phyloP scores from a whole-genome alignment of 1,139 yeast genomes.

The Nakaseomyces bracarensis region DNA sequence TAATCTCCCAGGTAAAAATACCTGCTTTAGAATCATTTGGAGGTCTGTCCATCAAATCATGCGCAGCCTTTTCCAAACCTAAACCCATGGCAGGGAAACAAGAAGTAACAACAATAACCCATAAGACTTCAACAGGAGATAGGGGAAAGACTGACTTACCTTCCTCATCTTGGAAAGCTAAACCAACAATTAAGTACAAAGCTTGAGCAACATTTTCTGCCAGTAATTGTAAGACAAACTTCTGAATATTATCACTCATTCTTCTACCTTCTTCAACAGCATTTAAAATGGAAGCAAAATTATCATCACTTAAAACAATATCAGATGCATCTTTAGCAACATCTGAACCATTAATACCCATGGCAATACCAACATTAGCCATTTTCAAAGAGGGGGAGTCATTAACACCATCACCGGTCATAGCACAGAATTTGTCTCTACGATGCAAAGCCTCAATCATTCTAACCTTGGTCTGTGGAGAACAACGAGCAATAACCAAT shows the following conservation, averaged over 20 bases:
- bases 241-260: constrained; percentile 87
- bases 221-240: constrained; percentile 85
- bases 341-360: constrained; percentile 96
- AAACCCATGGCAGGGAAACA: constrained; percentile 98
- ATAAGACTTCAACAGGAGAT: constrained; percentile 94
- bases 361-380: constrained; percentile 95
- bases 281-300: constrained; percentile 81
- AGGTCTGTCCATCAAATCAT: constrained; percentile 89
- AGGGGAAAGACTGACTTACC: constrained; percentile 68
- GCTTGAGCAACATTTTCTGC: constrained; percentile 92
- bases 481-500: constrained; percentile 89
- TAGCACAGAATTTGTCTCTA: constrained; percentile 92
- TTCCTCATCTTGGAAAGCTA: constrained; percentile 65
- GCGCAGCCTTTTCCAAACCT: constrained; percentile 96
- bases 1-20: constrained; percentile 62
- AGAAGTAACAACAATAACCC: constrained; percentile 97
- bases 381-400: constrained; percentile 98
- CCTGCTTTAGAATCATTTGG: constrained; percentile 82
- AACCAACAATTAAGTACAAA: constrained; percentile 65
- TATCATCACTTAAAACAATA: constrained; percentile 95
- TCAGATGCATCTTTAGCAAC: constrained; percentile 99
- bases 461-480: constrained; percentile 91
- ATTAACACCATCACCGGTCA: constrained; percentile 99
- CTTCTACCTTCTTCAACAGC: constrained; percentile 98
- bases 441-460: constrained; percentile 88